Evolutionary conservation across 2,329 filamentous ascomycete genomes (phyloP), one percentile per base, ranked within the genome.

Genomic region (Arthrobotrys megalospora): DNA sequence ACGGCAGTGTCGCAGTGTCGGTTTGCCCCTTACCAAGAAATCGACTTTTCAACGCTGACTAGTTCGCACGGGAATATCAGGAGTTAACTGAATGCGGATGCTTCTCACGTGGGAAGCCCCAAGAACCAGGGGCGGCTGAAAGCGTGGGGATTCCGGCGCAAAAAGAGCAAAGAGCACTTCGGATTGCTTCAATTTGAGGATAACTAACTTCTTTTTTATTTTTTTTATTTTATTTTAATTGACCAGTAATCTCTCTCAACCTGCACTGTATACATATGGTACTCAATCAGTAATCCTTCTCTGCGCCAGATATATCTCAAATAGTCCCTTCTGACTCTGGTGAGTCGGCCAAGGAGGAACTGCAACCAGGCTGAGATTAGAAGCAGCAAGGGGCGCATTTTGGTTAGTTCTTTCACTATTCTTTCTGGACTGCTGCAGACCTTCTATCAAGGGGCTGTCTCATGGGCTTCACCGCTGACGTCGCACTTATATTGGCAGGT

Each of bases 401-500:
- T 58, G 52, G 52, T 38, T 58, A 58, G 34, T 19, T 52, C 21
- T 14, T 14, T 32, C 32, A 38, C 11, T 32, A 19, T 19, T 38
- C 6, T 38, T 19, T 58, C 52, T 21, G 8, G 47, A 21, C 16
- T 24, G 11, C 11, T 32, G 8, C 50, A 53, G 50, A 38, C 52
- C 52, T 58, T 58, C 52, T 58, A 14, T 58, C 52, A 36, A 58
- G 52, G 52, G 52, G 52, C 34, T 58, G 52, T 58, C 32, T 58
- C 52, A 32, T 38, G 28, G 52, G 21, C n/a, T 58, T 41, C 28
- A 41, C 52, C 52, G 52, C 34, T 58, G 52, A 58, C 52, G 52
- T 58, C 52, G 52, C 52, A 58, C 32, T 58, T 58, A 38, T 58
- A 58, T 58, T 58, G 50, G 52, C 52, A 58, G 50, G 52, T 58